A percentile compares a stretch with the other conserved stretches of the same genome.
Conservation (phyloP, 2,329 filamentous ascomycete genomes). For the Ophiocordyceps sinensis region DNA sequence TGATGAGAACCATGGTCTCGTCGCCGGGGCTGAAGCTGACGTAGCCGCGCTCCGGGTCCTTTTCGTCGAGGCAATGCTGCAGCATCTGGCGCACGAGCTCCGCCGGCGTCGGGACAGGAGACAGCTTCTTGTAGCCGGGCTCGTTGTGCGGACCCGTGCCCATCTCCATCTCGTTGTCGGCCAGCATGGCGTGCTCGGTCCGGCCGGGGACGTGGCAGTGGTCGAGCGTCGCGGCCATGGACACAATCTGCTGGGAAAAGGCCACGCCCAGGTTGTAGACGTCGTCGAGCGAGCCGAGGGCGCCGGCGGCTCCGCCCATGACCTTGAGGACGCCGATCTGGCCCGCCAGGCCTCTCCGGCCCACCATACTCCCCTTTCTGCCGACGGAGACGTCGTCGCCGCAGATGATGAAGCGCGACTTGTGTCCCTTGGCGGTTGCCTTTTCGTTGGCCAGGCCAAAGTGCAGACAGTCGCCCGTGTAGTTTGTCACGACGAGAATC, state of each 20-base stretch:
- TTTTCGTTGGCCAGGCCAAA: slow-evolving; percentile 46
- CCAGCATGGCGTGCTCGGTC: slow-evolving; percentile 31
- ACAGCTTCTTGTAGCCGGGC: slow-evolving; percentile 43
- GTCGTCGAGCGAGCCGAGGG: slow-evolving; percentile 31
- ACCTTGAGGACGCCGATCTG: slow-evolving; percentile 46
- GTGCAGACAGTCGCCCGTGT: slow-evolving; percentile 49
- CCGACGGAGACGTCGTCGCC: slow-evolving; percentile 53
- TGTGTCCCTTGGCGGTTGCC: slow-evolving; percentile 37
- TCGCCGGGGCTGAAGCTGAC: slow-evolving; percentile 31
- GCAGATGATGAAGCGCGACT: slow-evolving; percentile 43
- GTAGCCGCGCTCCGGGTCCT: slow-evolving; percentile 33
- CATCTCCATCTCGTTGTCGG: slow-evolving; percentile 40
- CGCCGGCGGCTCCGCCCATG: slow-evolving; percentile 34
- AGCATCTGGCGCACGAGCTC: slow-evolving; percentile 44
- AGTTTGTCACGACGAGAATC: slow-evolving; percentile 49
- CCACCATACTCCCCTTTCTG: slow-evolving; percentile 40
- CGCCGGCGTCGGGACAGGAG: slow-evolving; percentile 31
- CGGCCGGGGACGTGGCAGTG: slow-evolving; percentile 45
- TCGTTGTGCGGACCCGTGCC: slow-evolving; percentile 56
- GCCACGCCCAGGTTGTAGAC: slow-evolving; percentile 35
- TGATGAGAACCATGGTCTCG: slow-evolving; percentile 38
- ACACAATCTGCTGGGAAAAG: slow-evolving; percentile 36
- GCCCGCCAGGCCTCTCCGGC: slow-evolving; percentile 45
- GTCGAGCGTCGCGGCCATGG: slow-evolving; percentile 43
- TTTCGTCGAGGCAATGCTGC: slow-evolving; percentile 42